Conservation (phyloP, 345 rosid species). For the Syzygium oleosum region DNA sequence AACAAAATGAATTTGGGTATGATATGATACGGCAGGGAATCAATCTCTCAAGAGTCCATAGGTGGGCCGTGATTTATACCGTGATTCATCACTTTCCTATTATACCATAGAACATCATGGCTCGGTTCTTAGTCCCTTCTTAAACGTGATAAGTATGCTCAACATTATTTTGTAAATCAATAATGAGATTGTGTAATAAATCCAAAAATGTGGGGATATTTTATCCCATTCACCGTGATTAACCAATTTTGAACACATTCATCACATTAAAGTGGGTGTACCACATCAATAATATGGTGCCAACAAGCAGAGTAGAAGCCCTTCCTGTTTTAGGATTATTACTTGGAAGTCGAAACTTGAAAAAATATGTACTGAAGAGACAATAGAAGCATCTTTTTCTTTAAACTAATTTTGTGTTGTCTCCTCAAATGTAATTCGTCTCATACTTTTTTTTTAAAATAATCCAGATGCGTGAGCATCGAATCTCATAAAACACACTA, state of each 20-base stretch:
- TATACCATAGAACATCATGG: neutral
- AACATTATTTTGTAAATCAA: neutral
- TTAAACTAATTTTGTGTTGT: neutral
- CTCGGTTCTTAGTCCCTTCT: neutral
- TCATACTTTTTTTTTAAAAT: neutral
- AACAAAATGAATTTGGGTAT: neutral
- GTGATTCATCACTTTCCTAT: neutral
- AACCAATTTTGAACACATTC: neutral
- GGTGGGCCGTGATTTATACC: neutral
- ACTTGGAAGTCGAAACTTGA: too few relatives aligned
- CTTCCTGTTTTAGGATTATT: too few relatives aligned
- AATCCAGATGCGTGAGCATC: neutral
- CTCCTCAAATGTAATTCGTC: neutral
- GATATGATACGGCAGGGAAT: neutral
- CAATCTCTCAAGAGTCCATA: neutral
- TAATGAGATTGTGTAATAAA: neutral
- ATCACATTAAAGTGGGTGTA: neutral
- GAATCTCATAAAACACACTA: neutral
- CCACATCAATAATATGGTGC: neutral
- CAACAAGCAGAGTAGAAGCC: neutral
- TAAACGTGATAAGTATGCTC: neutral
- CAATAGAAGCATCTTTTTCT: neutral
- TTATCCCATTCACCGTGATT: neutral
- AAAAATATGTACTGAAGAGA: neutral
- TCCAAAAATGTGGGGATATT: neutral